phyloP scores from a whole-genome alignment of 805 yeast species.

The Ogataea salicorniae region DNA sequence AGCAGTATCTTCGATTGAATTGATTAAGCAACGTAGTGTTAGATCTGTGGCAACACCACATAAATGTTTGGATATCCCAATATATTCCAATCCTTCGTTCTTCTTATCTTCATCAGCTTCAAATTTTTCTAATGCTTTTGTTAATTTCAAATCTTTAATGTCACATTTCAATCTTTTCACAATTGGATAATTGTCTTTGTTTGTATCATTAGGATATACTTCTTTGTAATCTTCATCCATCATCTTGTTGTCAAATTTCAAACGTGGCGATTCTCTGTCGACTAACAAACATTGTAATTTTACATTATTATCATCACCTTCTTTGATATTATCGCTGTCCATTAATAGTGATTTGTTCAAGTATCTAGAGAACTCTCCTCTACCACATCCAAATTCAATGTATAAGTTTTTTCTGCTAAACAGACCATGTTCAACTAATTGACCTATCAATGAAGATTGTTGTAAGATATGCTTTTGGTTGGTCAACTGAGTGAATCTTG shows the following conservation, averaged over 20 bases:
- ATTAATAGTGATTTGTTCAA: slow-evolving; percentile 34
- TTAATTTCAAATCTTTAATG: slow-evolving; percentile 67
- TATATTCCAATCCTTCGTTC: slow-evolving; percentile 16
- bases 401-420: slow-evolving; percentile 35
- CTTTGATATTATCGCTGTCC: slow-evolving; percentile 3
- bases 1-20: slow-evolving; percentile 13
- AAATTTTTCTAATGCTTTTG: slow-evolving; percentile 34
- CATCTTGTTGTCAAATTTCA: slow-evolving; percentile 74
- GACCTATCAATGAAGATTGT: slow-evolving; percentile 75
- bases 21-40: slow-evolving; percentile 58
- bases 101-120: neutral
- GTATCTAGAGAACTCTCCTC: slow-evolving; percentile 76
- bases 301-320: neutral
- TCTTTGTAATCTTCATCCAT: slow-evolving; percentile 45
- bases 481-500: slow-evolving; percentile 43
- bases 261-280: slow-evolving; percentile 71
- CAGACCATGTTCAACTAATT: slow-evolving; percentile 40
- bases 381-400: slow-evolving; percentile 88
- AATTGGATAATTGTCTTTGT: neutral
- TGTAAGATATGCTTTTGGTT: slow-evolving; percentile 76
- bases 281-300: slow-evolving; percentile 47
- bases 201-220: slow-evolving; percentile 1
- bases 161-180: slow-evolving; percentile 59
- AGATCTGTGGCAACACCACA: slow-evolving; percentile 95
- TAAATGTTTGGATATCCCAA: slow-evolving; percentile 79